A percentile compares a stretch with the other conserved stretches of the same genome.
phyloP scores from a whole-genome alignment of 129 eudicot species.

The Saposhnikovia divaricata region DNA sequence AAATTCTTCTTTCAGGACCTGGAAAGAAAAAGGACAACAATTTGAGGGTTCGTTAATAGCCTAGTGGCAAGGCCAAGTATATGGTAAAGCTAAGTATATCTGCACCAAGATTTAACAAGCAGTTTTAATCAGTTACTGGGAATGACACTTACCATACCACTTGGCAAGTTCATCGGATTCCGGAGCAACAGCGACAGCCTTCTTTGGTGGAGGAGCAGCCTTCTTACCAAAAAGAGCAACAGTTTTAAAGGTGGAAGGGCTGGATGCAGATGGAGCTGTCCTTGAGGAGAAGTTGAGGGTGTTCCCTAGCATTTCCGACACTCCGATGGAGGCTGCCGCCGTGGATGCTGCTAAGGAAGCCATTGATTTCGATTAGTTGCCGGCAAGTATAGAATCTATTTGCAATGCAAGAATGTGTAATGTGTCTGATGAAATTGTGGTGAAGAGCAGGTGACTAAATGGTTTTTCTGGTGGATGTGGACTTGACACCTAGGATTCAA shows the following conservation, averaged over 20 bases:
- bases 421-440: slow-evolving; percentile 11
- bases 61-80: neutral
- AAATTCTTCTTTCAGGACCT: slow-evolving; percentile 96
- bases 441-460: slow-evolving; percentile 33
- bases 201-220: slow-evolving; percentile 56
- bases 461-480: slow-evolving; percentile 60
- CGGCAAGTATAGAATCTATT: neutral
- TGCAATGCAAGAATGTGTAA: neutral
- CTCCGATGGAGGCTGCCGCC: slow-evolving; percentile 45
- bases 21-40: slow-evolving; percentile 4
- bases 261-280: slow-evolving; percentile 38
- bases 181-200: slow-evolving; percentile 48
- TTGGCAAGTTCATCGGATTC: slow-evolving; percentile 90
- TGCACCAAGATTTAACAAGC: neutral
- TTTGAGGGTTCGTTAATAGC: neutral
- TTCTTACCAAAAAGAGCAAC: slow-evolving; percentile 86
- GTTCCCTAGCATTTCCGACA: slow-evolving; percentile 69
- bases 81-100: neutral
- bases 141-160: slow-evolving; percentile 80
- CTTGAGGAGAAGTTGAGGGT: slow-evolving; percentile 29
- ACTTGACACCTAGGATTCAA: slow-evolving; percentile 45
- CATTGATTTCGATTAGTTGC: slow-evolving; percentile 28
- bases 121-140: neutral
- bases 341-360: slow-evolving; percentile 70
- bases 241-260: slow-evolving; percentile 40